Conservation (phyloP, 768 basidiomycete genomes). For the Filobasidium floriforme region DNA sequence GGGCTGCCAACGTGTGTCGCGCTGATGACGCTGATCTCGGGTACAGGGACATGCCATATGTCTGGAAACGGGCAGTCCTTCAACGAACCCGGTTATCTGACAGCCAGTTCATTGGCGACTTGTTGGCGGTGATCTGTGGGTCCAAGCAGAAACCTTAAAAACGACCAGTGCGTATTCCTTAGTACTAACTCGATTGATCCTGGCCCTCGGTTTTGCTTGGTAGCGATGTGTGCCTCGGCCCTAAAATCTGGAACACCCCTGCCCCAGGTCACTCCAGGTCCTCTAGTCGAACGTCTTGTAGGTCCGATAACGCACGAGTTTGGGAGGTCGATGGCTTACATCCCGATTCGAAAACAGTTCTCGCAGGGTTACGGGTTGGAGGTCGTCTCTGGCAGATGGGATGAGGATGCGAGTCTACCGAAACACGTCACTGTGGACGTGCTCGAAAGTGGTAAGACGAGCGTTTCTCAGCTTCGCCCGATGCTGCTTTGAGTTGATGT, state of each 20-base stretch:
- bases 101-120: slow-evolving; percentile 72
- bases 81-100: slow-evolving; percentile 67
- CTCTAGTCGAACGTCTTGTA: slow-evolving; percentile 44
- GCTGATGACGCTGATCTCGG: slow-evolving; percentile 39
- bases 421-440: slow-evolving; percentile 18
- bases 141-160: neutral
- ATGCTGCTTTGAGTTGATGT: neutral
- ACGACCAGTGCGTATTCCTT: no score
- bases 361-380: slow-evolving; percentile 13
- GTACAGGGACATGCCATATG: slow-evolving; percentile 26
- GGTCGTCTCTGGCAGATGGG: slow-evolving; percentile 7
- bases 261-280: slow-evolving; percentile 80
- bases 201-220: neutral
- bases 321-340: slow-evolving; percentile 36
- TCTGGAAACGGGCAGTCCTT: slow-evolving; percentile 71
- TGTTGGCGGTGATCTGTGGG: slow-evolving; percentile 71
- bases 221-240: slow-evolving; percentile 69
- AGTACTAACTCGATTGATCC: neutral
- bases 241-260: slow-evolving; percentile 66
- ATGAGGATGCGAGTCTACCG: slow-evolving; percentile 12
- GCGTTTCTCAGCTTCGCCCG: no score
- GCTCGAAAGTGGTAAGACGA: slow-evolving; percentile 5
- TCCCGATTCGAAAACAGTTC: slow-evolving; percentile 53
- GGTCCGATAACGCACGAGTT: slow-evolving; percentile 5
- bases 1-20: slow-evolving; percentile 45